Base-by-base conservation (phyloP, 768 basidiomycete genomes). In the Tylopilus subfusipes region DNA sequence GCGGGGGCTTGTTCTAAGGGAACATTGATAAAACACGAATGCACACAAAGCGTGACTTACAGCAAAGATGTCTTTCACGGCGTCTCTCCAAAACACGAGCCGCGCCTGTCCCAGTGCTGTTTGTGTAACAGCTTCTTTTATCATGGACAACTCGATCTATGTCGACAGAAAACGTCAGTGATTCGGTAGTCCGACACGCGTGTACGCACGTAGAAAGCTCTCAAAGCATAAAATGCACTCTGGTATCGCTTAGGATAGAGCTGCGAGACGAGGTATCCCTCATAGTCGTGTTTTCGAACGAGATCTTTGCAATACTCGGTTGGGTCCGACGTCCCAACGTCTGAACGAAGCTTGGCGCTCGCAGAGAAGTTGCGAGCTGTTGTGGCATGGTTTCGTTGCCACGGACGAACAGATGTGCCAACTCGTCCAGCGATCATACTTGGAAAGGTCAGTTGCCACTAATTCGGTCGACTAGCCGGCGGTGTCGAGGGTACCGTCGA, bases 51-150 rank as follows among this genome's bases (percentile, higher is more conserved):
- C 78, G 67, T 63, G 42, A 66, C 69, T 54, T 46, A 88, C 91
- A 65, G 86, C 79, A 62, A 74, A 74, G 21, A 91, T 81, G 44
- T 73, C 78, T 62, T 84, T 88, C 25, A 93, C 64, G 13, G 88
- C 84, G 64, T 94, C 90, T 61, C 83, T 81, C 91, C 91, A 94
- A 67, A 93, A 93, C 66, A 92, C 85, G 75, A 91, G 81, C 59
- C 89, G 79, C 79, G 92, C 89, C 67, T 83, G 82, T n/a, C 90
- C 91, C 52, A 93, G 82, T 36, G 80, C 75, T 33, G 81, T 66
- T 54, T 86, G 87, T 18, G 89, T 88, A 14, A 90, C 86, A 36
- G 78, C 75, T 56, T 94, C 92, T 68, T 85, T 88, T 18, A 91
- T 72, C 66, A 75, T 86, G 11, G 90, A 85, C 50, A 93, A 71